Percentiles rank a stretch among this genome's conserved stretches.
These are phyloP conservation scores for Rheum nobile DNA, from an alignment of 148 eudicot species.

Conservation along the genomic window DNA sequence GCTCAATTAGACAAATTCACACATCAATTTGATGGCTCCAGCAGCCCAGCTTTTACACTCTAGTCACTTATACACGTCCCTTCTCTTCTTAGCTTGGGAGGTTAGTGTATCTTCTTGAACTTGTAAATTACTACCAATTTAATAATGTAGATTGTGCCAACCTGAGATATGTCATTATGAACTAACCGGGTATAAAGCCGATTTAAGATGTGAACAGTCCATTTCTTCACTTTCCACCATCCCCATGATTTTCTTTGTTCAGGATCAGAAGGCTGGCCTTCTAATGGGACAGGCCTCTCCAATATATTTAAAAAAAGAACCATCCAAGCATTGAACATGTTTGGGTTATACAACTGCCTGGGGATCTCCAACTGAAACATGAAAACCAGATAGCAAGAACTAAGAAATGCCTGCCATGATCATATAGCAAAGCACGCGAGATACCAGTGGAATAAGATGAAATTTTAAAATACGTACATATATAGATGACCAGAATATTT, in stretches of 20 bases:
- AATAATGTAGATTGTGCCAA: background rate
- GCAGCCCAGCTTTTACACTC: background rate
- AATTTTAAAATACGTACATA: slow-evolving; percentile 50
- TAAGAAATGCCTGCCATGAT: background rate
- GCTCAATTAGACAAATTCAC: background rate
- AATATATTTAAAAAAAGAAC: slow-evolving; percentile 69
- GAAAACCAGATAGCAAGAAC: background rate
- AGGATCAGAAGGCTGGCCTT: slow-evolving; percentile 89
- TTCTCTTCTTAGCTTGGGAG: background rate
- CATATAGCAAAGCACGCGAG: background rate
- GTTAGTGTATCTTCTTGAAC: background rate
- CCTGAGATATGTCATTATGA: background rate
- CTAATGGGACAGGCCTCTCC: slow-evolving; percentile 95
- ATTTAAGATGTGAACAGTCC: slow-evolving; percentile 97
- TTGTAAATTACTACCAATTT: background rate
- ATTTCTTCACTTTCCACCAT: slow-evolving; percentile 99
- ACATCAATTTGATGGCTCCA: background rate
- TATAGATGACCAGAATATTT: slow-evolving; percentile 96
- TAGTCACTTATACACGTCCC: background rate
- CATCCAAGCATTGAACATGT: slow-evolving; percentile 96
- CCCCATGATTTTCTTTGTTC: slow-evolving; percentile 96
- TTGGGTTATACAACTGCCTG: slow-evolving; percentile 75
- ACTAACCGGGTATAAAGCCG: slow-evolving; percentile 84
- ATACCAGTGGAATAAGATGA: background rate
- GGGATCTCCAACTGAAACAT: slow-evolving; percentile 86